These are phyloP conservation scores for Pseudodiploospora longispora DNA, from an alignment of 2,329 filamentous ascomycete genomes.

Conservation along the genomic window DNA sequence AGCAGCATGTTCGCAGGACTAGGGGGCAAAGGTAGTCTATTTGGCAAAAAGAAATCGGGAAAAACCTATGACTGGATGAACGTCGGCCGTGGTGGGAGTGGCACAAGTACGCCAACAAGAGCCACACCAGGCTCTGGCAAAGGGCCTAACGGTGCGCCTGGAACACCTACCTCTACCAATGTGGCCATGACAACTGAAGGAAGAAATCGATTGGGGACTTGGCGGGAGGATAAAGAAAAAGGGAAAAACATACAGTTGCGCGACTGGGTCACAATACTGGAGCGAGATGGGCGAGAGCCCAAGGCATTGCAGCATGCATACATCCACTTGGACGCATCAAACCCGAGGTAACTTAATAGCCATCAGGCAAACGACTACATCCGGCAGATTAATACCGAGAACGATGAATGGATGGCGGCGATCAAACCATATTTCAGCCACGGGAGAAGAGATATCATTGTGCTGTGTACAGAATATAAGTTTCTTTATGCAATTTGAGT, in stretches of 20 bases:
- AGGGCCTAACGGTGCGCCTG: slow-evolving; percentile 23
- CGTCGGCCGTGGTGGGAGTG: slow-evolving; percentile 40
- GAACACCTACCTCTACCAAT: slow-evolving; percentile 21
- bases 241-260: slow-evolving; percentile 75
- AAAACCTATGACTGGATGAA: slow-evolving; percentile 75
- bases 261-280: slow-evolving; percentile 72
- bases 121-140: slow-evolving; percentile 25
- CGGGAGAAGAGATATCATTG: slow-evolving; percentile 22
- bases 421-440: neutral
- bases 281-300: slow-evolving; percentile 64
- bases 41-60: slow-evolving; percentile 51
- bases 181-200: slow-evolving; percentile 47
- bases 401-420: slow-evolving; percentile 1
- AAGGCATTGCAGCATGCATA: slow-evolving; percentile 55
- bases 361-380: too few species aligned
- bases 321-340: slow-evolving; percentile 41
- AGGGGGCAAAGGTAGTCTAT: slow-evolving; percentile 50
- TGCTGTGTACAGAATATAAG: slow-evolving; percentile 24
- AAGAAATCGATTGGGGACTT: slow-evolving; percentile 59
- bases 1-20: slow-evolving; percentile 64
- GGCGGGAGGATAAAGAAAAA: slow-evolving; percentile 70
- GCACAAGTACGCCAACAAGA: slow-evolving; percentile 42
- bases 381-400: slow-evolving; percentile 2
- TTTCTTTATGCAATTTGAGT: slow-evolving; percentile 13
- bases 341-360: slow-evolving; percentile 26